phyloP scores from a whole-genome alignment of 2,329 filamentous ascomycete species.

The Hirsutella minnesotensis region DNA sequence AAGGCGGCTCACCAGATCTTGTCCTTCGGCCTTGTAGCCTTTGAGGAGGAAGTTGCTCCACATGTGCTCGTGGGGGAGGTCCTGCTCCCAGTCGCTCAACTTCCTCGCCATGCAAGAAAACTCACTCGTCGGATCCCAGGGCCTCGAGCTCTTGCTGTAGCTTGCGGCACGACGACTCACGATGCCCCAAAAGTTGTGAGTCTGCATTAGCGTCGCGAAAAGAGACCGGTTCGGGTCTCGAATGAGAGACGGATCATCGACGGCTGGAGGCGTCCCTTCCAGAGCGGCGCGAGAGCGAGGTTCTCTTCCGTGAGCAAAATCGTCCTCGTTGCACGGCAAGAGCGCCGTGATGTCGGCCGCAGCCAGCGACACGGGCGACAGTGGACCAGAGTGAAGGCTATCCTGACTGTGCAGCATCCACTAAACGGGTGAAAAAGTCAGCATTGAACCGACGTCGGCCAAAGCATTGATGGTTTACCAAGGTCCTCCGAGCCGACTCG shows the following conservation, averaged over 20 bases:
- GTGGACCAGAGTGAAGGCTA: constrained; percentile 40
- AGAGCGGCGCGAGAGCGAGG: constrained; percentile 39
- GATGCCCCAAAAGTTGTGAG: constrained; percentile 41
- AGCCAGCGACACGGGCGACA: constrained; percentile 37
- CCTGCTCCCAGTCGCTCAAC: constrained; percentile 35
- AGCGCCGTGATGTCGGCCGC: constrained; percentile 42
- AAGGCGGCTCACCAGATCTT: constrained; percentile 31
- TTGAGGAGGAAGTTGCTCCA: constrained; percentile 32
- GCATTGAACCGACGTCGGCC: not conserved
- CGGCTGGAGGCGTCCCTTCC: constrained; percentile 38
- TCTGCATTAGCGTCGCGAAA: constrained; percentile 43
- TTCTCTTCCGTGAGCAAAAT: constrained; percentile 35
- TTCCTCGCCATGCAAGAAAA: constrained; percentile 30
- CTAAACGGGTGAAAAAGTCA: constrained; percentile 15
- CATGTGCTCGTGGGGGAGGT: constrained; percentile 32
- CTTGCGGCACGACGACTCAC: constrained; percentile 36
- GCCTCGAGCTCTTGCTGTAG: constrained; percentile 28
- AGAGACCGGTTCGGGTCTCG: constrained; percentile 34
- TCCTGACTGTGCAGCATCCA: constrained; percentile 51
- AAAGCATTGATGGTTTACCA: constrained; percentile 22
- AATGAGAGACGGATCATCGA: constrained; percentile 30
- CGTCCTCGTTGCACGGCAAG: constrained; percentile 38
- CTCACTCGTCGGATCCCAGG: constrained; percentile 36
- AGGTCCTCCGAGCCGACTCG: constrained; percentile 44
- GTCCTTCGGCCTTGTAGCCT: constrained; percentile 32